Conservation (phyloP, 1,139 yeast genomes). For the Tardiomyces blankii region DNA sequence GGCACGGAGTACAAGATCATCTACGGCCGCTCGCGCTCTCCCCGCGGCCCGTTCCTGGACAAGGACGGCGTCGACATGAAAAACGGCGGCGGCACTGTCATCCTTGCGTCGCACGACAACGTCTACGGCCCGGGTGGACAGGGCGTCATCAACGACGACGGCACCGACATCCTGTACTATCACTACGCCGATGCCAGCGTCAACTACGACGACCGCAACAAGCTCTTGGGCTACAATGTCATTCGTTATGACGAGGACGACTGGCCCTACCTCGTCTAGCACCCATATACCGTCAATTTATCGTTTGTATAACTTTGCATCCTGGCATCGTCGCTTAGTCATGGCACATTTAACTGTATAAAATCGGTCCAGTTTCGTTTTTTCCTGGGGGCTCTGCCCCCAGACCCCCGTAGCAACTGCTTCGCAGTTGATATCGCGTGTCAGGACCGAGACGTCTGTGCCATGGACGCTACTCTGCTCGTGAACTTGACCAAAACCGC, state of each 20-base stretch:
- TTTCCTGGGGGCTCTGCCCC: too few species aligned
- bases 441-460: too few species aligned
- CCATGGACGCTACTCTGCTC: too few species aligned
- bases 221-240: constrained; percentile 1
- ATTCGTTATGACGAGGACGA: constrained; percentile 1
- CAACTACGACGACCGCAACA: constrained; percentile 1
- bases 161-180: constrained; percentile 2
- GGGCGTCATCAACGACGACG: constrained; percentile 3
- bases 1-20: constrained; percentile 4
- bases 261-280: constrained; percentile 3
- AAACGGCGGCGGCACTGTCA: constrained; percentile 3
- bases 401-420: too few species aligned
- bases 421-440: too few species aligned
- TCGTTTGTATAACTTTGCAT: too few species aligned
- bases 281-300: too few species aligned
- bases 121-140: constrained; percentile 4
- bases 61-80: constrained; percentile 3
- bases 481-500: too few species aligned
- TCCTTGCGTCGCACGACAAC: constrained; percentile 2
- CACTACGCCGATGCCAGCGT: constrained; percentile 3
- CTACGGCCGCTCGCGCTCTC: constrained; percentile 3
- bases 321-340: too few species aligned
- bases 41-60: constrained; percentile 3
- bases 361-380: too few species aligned
- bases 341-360: too few species aligned